Base-by-base conservation (phyloP, 345 rosid species). In the Passiflora organensis region DNA sequence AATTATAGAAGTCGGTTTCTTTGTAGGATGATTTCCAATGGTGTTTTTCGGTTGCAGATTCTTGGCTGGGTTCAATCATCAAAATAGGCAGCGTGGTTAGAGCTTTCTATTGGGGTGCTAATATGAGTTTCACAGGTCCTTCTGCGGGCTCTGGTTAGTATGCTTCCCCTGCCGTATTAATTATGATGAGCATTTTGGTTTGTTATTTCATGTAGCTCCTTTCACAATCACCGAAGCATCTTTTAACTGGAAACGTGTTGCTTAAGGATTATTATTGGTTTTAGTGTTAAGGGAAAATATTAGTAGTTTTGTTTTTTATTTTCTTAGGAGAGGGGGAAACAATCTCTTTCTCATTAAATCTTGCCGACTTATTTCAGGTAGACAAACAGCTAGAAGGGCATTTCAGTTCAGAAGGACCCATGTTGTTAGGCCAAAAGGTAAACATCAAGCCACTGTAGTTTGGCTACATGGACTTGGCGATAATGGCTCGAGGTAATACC, bases 401-500 rank as follows among this genome's bases (percentile, higher is more conserved):
- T 22, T 63, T 39, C 63, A 68, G 24, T 93, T 89, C 72, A 96
- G 99, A 58, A 84, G 85, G 72, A 93, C 95, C 43, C 85, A 84
- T 68, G 96, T 88, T 67, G 95, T 93, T 64, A 78, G 80, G 76
- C 95, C 99, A 60, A 93, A 82, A 76, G 96, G 99, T 59, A 93
- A 85, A 71, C 99, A 93, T 64, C 94, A 84, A 69, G 99, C 95
- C 15, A 93, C 96, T 20, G 80, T 91, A 47, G 95, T 91, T 47
- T 91, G 98, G 98, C 83, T 88, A 32, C 98, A 91, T 72, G 98
- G 96, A 19, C 94, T 88, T 71, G 98, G 96, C 12, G 96, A 88
- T 75, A 84, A 84, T 64, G 98, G 98, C 58, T 82, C 89, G 0
- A 86, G 96, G 98, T 91, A 77, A 69, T 65, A 9, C 45, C 37